Evolutionary conservation across 2,329 filamentous ascomycete genomes (phyloP).

Genomic region (Berkeleyomyces rouxiae): DNA sequence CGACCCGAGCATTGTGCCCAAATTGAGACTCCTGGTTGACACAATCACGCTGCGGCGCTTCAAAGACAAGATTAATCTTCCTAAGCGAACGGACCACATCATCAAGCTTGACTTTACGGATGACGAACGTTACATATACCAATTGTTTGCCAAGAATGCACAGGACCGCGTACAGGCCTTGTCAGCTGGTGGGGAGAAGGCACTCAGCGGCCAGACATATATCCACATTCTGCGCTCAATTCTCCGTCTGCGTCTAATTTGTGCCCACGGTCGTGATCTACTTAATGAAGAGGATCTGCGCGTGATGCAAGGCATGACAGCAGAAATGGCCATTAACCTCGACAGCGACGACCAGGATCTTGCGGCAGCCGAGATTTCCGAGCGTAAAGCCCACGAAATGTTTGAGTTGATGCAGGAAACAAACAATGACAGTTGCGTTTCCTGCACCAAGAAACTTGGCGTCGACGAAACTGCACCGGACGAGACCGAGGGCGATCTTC

Average conservation of each 20-base stretch:
- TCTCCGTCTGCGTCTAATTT: conserved; percentile 72
- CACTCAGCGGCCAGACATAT: conserved; percentile 71
- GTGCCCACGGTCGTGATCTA: conserved; percentile 85
- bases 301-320: conserved; percentile 63
- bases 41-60: conserved; percentile 84
- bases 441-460: conserved; percentile 50
- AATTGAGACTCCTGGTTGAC: conserved; percentile 76
- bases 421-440: conserved; percentile 54
- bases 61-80: conserved; percentile 80
- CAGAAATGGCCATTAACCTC: conserved; percentile 73
- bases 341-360: conserved; percentile 57
- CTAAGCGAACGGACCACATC: conserved; percentile 54
- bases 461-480: conserved; percentile 37
- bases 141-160: conserved; percentile 69
- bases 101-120: conserved; percentile 58
- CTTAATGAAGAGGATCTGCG: conserved; percentile 70
- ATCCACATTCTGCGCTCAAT: conserved; percentile 88
- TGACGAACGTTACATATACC: conserved; percentile 63
- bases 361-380: conserved; percentile 36
- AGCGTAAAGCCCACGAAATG: conserved; percentile 69
- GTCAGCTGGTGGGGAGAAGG: conserved; percentile 38
- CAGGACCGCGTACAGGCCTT: conserved; percentile 65
- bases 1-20: conserved; percentile 67
- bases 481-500: conserved; percentile 43
- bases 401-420: conserved; percentile 72